Base-by-base conservation (phyloP, 1,284 basidiomycete genomes). In the Trametes versicolor region DNA sequence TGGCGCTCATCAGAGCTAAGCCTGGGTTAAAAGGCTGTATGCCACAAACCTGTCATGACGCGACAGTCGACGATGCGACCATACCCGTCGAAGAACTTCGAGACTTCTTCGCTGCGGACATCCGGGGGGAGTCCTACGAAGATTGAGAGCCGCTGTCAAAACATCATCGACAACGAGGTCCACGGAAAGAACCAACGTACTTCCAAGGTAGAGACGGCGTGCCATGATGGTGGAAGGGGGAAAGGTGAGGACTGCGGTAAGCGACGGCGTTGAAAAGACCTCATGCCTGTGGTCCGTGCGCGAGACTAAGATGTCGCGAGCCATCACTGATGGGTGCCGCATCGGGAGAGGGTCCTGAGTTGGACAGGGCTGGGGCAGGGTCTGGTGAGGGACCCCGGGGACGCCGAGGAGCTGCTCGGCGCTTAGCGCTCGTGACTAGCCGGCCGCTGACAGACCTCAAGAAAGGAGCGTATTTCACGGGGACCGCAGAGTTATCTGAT, bases 1-100 rank as follows among this genome's bases (percentile, higher is more conserved):
- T 17, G 23, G 25, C 25, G 17, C 36, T 39, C 41, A 58, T 53
- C 29, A 32, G 6, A 64, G 36, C 10, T 37, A 21, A 25, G 32
- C 9, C n/a, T 39, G 34, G 45, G n/a, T 17, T 17, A 50, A 17
- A n/a, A 50, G 13, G 12, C 19, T 27, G n/a, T 25, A 15, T 4
- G 4, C 5, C 48, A 84, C 82, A 65, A 73, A 92, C 92, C 94
- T 61, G 93, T 95, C 95, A 98, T 97, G 77, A 98, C 91, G 72
- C 95, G 90, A 79, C 95, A 91, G 79, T 98, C 96, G 71, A 93
- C 84, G 72, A 97, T 92, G 65, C 87, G 89, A 39, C 95, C 95
- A 77, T 90, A 93, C 65, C 89, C 90, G 67, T 94, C 92, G 77
- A 97, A 97, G 77, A 95, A 89, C 80, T 96, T 91, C 65, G 85